Evolutionary conservation across 2,329 filamentous ascomycete genomes (phyloP).

Genomic region (Fusarium mangiferae): DNA sequence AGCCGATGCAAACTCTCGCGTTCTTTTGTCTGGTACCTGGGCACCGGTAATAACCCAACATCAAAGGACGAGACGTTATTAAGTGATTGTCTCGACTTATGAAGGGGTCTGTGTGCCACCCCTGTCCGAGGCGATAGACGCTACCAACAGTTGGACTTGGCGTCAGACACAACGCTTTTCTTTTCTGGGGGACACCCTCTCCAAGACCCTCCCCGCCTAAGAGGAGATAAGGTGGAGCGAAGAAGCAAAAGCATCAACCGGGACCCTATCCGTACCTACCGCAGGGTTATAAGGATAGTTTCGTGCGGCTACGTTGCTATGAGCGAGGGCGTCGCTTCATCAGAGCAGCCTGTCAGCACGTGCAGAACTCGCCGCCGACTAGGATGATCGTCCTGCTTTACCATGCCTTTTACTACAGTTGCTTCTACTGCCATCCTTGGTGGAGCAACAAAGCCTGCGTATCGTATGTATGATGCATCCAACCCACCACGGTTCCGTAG

Average conservation of each 20-base stretch:
- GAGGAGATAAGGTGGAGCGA: slow-evolving; percentile 40
- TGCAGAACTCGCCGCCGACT: slow-evolving; percentile 23
- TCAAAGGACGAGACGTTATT: slow-evolving; percentile 41
- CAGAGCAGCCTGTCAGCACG: slow-evolving; percentile 26
- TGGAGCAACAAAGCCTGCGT: slow-evolving; percentile 20
- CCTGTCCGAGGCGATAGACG: slow-evolving; percentile 40
- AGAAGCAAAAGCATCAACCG: slow-evolving; percentile 45
- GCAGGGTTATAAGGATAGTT: slow-evolving; percentile 37
- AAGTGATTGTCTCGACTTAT: slow-evolving; percentile 49
- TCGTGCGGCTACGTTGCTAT: slow-evolving; percentile 9
- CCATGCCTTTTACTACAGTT: slow-evolving; percentile 29
- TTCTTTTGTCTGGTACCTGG: slow-evolving; percentile 46
- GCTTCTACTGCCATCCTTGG: slow-evolving; percentile 15
- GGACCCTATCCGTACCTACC: slow-evolving; percentile 45
- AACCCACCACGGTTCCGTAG: slow-evolving; percentile 20
- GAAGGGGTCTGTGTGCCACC: slow-evolving; percentile 50
- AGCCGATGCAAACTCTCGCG: slow-evolving; percentile 45
- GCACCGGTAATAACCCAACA: slow-evolving; percentile 42
- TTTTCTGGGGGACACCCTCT: slow-evolving; percentile 22
- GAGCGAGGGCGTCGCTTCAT: slow-evolving; percentile 13
- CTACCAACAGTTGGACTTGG: slow-evolving; percentile 43
- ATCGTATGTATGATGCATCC: slow-evolving; percentile 29
- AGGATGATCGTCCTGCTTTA: slow-evolving; percentile 34
- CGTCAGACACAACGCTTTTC: slow-evolving; percentile 37
- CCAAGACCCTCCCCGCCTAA: slow-evolving; percentile 25